Base-by-base conservation (phyloP, 202 grass and related monocot genomes). In the Cymbopogon flexuosus region DNA sequence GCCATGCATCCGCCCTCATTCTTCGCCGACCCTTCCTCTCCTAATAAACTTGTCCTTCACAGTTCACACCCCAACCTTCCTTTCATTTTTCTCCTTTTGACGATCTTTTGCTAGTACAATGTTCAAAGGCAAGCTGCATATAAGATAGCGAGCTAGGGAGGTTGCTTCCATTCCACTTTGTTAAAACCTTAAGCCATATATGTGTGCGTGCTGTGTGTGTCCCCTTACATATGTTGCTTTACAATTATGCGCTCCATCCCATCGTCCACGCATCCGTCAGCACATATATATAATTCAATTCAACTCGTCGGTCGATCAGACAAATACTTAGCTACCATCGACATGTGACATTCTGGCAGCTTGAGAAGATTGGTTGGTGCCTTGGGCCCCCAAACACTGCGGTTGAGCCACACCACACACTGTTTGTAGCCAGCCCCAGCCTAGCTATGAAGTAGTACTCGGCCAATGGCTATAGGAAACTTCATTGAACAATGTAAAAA, bases 141-240 rank as follows among this genome's bases (percentile, higher is more conserved):
- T 58, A 57, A 57, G 58, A 29, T 22, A 34, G 46, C 1, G 16
- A n/a, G 16, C 14, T 49, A 18, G 18, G 5, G 3, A 40, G 75
- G 83, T 91, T 91, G 83, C 89, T 80, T 91, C 75, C 37, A 27
- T 71, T 71, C 49, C 75, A 91, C 89, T 91, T 91, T 76, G 79
- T 83, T 83, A 72, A 88, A 88, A 80, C 47, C 70, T 41, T 21
- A 88, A 91, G 79, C 73, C 68, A 57, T 36, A 34, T 40, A 10
- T 57, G 2, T 35, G 54, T 19, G 73, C 56, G 31, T 33, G 31
- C 4, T 33, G 31, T 33, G 31, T 68, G 5, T 36, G 68, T 64
- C 11, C 62, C 87, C 77, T 46, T 43, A 7, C 67, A 85, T 58
- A 24, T 79, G 40, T 36, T 24, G 45, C 88, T 86, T 89, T 65